Evolutionary conservation across 441 rosid species (phyloP), one percentile per base, ranked within the genome.

Genomic region (Euphorbia schlechtendalii): DNA sequence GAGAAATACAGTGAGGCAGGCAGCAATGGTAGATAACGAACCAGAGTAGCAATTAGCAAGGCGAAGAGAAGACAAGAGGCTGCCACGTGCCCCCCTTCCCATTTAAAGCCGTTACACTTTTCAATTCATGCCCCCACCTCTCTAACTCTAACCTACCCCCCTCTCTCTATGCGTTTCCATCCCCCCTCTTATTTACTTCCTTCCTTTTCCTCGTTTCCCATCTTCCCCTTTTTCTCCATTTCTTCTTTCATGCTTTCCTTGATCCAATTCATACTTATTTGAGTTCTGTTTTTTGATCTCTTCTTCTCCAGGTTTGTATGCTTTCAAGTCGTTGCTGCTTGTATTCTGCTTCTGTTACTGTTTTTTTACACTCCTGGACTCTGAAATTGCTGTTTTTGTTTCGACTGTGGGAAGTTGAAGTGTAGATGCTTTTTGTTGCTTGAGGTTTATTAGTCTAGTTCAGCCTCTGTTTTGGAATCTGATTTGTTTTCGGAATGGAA

Each of bases 81-180:
- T 80, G 69, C 80, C 86, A 82, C 87, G 90, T 85, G 94, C 85
- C 62, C n/a, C 11, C 46, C 14, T 60, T 56, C 77, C 73, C 77
- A 74, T 69, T 78, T 54, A 80, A 78, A 69, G 82, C 70, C 73
- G 79, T 73, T 76, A 66, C 49, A 67, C 28, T 65, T 67, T 53
- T 25, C 58, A 56, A n/a, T n/a, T n/a, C 24, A 52, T 24, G 58
- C 66, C 66, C 10, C 53, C n/a, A 36, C 43, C 52, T 40, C 59
- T 56, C 85, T 74, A 75, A 81, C 84, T 71, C 83, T 20, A 66
- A 84, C 88, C 93, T 83, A 83, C 81, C 78, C 72, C 36, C 68
- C 61, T 53, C 79, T 55, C 34, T 66, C 61, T 48, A 20, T 68
- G 51, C 59, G 28, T 25, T 24, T 32, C 63, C 71, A 63, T 24